Percentiles rank a stretch among this genome's conserved stretches.
Conservation (phyloP, 2,329 filamentous ascomycete genomes). For the Simplicillium aogashimaense region DNA sequence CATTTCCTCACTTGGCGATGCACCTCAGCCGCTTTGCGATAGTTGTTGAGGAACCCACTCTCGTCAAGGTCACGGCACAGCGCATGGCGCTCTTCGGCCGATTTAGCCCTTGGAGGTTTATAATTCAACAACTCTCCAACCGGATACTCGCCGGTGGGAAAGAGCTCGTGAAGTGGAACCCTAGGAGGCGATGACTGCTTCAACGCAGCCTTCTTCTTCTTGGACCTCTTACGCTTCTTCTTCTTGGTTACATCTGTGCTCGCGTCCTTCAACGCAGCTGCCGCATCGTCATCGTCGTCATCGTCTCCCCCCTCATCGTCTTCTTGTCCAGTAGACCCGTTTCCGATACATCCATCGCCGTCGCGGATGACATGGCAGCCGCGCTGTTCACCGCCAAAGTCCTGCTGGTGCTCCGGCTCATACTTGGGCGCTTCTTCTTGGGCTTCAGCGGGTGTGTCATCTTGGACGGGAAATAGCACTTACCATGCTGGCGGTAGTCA, state of each 20-base stretch:
- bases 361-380: conserved; percentile 29
- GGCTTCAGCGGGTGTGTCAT: too few species aligned
- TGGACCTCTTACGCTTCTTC: conserved; percentile 13
- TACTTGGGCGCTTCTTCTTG: too few species aligned
- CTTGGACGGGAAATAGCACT: too few species aligned
- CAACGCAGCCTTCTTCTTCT: conserved; percentile 9
- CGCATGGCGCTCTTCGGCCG: conserved; percentile 14
- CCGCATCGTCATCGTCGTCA: conserved; percentile 12
- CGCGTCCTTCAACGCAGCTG: conserved; percentile 11
- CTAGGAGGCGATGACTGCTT: conserved; percentile 22
- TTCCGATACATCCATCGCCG: conserved; percentile 29
- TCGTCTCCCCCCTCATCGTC: conserved; percentile 15
- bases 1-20: conserved; percentile 75
- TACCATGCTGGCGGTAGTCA: too few species aligned
- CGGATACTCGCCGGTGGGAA: conserved; percentile 16
- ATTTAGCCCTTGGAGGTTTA: conserved; percentile 11
- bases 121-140: conserved; percentile 18
- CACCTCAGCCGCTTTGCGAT: conserved; percentile 68
- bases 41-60: conserved; percentile 59
- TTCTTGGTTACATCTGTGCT: conserved; percentile 9
- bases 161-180: conserved; percentile 19
- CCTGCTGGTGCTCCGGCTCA: too few species aligned
- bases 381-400: conserved; percentile 27
- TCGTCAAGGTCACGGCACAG: conserved; percentile 16
- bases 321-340: conserved; percentile 13